phyloP scores from a whole-genome alignment of 2,329 filamentous ascomycete species.

The Colletotrichum tofieldiae region DNA sequence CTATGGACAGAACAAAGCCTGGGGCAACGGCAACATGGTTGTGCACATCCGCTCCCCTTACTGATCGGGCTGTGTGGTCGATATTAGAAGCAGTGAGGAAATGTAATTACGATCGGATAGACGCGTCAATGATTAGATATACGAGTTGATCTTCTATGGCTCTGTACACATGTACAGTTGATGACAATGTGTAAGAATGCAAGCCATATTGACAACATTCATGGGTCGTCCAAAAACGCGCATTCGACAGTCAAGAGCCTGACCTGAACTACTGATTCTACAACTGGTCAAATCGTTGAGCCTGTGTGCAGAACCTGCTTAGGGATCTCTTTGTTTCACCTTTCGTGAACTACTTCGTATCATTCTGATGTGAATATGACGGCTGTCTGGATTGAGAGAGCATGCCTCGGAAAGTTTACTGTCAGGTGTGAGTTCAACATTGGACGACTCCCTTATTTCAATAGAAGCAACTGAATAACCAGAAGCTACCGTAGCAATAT shows the following conservation, averaged over 20 bases:
- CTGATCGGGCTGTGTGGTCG: background rate
- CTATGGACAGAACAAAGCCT: slow-evolving; percentile 24
- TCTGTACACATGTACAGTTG: background rate
- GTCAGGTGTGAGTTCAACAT: background rate
- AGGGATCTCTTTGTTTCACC: background rate
- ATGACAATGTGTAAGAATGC: background rate
- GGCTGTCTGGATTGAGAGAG: background rate
- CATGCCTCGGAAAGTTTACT: background rate
- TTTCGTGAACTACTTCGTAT: background rate
- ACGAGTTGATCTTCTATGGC: too few species aligned
- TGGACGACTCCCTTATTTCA: background rate
- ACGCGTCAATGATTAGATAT: background rate
- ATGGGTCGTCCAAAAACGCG: background rate
- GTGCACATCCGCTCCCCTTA: slow-evolving; percentile 27
- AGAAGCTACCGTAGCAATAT: background rate
- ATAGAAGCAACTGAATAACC: rapidly evolving
- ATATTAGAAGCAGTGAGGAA: background rate
- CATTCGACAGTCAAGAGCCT: too few species aligned
- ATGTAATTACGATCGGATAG: too few species aligned
- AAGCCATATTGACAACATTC: background rate
- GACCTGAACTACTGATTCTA: background rate
- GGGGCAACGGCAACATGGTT: slow-evolving; percentile 27
- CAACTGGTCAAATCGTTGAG: background rate
- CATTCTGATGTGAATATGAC: too few species aligned
- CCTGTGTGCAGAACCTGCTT: background rate